Percentiles rank a stretch among this genome's conserved stretches.
Conservation (phyloP, 2,329 filamentous ascomycete species). For the Cladosporium oxysporum region DNA sequence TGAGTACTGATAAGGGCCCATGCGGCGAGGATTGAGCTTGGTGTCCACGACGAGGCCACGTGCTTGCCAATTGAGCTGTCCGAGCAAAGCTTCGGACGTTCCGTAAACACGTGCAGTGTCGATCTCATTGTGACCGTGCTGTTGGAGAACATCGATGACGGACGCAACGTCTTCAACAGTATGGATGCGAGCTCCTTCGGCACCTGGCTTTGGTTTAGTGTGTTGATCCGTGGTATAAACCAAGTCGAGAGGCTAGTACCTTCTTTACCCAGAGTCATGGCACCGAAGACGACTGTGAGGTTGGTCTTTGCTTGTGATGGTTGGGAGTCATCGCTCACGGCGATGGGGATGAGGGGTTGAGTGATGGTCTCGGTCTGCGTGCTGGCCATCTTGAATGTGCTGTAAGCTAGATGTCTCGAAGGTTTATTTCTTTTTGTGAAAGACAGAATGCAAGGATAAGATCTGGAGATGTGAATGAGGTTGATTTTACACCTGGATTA, state of each 20-base stretch:
- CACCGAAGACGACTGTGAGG: not conserved
- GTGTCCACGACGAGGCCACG: constrained; percentile 74
- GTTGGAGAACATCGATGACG: constrained; percentile 70
- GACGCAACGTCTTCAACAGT: constrained; percentile 64
- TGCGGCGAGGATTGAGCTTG: constrained; percentile 56
- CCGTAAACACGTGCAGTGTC: constrained; percentile 78
- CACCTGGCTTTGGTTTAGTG: not conserved
- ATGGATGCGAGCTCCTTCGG: constrained; percentile 68
- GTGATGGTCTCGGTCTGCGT: not conserved
- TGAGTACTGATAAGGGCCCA: constrained; percentile 61
- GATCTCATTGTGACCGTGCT: constrained; percentile 74
- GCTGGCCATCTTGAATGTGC: not conserved
- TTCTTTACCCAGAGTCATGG: not conserved
- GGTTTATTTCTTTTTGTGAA: not conserved
- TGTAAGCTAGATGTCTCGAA: not conserved
- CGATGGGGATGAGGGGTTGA: not conserved
- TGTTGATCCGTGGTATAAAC: not conserved
- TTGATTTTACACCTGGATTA: not conserved
- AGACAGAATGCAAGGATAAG: not conserved
- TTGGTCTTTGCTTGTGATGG: not conserved
- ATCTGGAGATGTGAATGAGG: not conserved
- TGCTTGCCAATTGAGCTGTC: constrained; percentile 71
- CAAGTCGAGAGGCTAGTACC: not conserved
- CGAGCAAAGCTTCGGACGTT: constrained; percentile 73
- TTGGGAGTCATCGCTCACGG: not conserved